Conservation (phyloP, 805 yeast species). For the Clavispora vitiphila region DNA sequence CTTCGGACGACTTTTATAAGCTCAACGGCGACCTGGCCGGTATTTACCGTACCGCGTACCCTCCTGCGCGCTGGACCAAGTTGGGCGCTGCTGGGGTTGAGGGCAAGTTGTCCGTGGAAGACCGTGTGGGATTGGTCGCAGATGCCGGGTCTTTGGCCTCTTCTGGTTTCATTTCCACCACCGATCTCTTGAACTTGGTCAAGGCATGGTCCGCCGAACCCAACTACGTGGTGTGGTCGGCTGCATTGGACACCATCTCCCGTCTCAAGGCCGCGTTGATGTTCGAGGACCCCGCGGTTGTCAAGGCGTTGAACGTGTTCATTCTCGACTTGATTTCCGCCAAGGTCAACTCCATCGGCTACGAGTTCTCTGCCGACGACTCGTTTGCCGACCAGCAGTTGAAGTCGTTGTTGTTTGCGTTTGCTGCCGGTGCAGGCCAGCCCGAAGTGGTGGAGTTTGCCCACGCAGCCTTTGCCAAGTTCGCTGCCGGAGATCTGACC, state of each 20-base stretch:
- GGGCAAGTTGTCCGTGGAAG: slow-evolving; percentile 63
- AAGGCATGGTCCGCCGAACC: slow-evolving; percentile 55
- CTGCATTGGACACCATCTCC: slow-evolving; percentile 46
- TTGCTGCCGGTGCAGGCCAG: slow-evolving; percentile 54
- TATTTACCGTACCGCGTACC: slow-evolving; percentile 68
- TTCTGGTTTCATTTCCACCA: slow-evolving; percentile 64
- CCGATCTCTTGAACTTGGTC: slow-evolving; percentile 55
- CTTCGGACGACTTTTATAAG: slow-evolving; percentile 52
- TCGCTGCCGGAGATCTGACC: slow-evolving; percentile 54
- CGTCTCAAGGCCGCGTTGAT: slow-evolving; percentile 49
- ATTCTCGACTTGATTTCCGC: slow-evolving; percentile 49
- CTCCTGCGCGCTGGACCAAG: slow-evolving; percentile 63
- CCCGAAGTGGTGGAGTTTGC: slow-evolving; percentile 43
- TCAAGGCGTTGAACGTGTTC: slow-evolving; percentile 47
- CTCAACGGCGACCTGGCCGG: slow-evolving; percentile 72
- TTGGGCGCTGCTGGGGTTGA: slow-evolving; percentile 57
- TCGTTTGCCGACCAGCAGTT: slow-evolving; percentile 61
- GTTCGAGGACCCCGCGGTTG: slow-evolving; percentile 46
- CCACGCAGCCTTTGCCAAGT: slow-evolving; percentile 46
- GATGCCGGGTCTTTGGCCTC: slow-evolving; percentile 69
- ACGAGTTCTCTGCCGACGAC: slow-evolving; percentile 53
- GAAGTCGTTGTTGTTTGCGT: slow-evolving; percentile 56
- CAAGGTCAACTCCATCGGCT: slow-evolving; percentile 56
- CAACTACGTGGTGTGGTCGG: slow-evolving; percentile 66
- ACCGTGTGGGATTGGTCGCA: slow-evolving; percentile 75